phyloP scores from a whole-genome alignment of 768 basidiomycete genomes.

The Mycena metata region DNA sequence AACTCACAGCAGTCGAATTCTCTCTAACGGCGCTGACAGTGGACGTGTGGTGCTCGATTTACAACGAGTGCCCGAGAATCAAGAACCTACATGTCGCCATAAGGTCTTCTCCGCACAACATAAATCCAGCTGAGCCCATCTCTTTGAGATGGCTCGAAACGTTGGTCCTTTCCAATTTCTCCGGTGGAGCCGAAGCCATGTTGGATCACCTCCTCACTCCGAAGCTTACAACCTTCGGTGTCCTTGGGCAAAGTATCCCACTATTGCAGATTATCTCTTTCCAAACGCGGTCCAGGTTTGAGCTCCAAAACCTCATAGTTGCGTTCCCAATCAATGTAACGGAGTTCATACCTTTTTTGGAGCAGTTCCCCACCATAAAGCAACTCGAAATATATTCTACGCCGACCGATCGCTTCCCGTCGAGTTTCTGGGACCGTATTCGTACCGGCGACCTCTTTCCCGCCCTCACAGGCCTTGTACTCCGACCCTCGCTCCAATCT shows the following conservation, averaged over 20 bases:
- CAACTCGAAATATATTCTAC: neutral
- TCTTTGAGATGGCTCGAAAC: neutral
- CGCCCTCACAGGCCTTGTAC: neutral
- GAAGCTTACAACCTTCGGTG: neutral
- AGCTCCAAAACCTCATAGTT: constrained; percentile 3
- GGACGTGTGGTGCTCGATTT: constrained; percentile 7
- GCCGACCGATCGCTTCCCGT: constrained; percentile 4
- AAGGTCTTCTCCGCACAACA: neutral
- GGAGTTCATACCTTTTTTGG: neutral
- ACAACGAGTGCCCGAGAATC: constrained; percentile 2
- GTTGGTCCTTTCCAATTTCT: neutral
- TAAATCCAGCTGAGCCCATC: neutral
- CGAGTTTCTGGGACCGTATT: constrained; percentile 7
- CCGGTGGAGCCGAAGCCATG: constrained; percentile 7
- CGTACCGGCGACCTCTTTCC: constrained; percentile 7
- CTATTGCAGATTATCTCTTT: neutral
- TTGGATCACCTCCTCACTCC: constrained; percentile 10
- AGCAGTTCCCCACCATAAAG: neutral
- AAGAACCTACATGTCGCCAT: neutral
- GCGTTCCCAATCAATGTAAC: neutral
- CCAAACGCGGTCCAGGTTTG: constrained; percentile 10
- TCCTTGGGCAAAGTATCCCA: neutral
- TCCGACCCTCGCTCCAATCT: constrained; percentile 3
- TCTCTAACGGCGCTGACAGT: constrained; percentile 2
- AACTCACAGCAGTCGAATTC: constrained; percentile 14